These are phyloP conservation scores for Boechera divaricarpa DNA, from an alignment of 345 rosid species.

Conservation along the genomic window DNA sequence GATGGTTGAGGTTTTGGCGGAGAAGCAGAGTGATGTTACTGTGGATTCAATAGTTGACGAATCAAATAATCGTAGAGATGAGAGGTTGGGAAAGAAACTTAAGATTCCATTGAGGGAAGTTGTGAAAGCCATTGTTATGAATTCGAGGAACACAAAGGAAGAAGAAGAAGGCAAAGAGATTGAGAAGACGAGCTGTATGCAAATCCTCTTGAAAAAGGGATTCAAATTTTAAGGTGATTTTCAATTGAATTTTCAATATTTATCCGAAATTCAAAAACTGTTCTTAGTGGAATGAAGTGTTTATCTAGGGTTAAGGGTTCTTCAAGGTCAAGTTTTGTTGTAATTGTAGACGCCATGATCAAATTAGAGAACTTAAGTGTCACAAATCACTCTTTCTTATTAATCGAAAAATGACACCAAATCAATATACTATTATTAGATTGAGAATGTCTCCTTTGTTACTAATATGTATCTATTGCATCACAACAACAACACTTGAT, in stretches of 20 bases:
- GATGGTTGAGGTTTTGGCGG: background rate
- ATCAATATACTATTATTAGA: too few relatives aligned
- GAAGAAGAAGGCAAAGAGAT: slow-evolving; percentile 4
- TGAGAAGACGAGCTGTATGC: slow-evolving; percentile 32
- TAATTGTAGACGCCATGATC: slow-evolving; percentile 7
- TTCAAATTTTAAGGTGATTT: slow-evolving; percentile 30
- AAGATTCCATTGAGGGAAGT: slow-evolving; percentile 43
- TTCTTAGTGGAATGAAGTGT: background rate
- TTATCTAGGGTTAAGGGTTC: slow-evolving; percentile 14
- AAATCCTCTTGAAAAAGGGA: slow-evolving; percentile 28
- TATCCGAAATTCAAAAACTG: background rate
- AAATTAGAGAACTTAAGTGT: background rate
- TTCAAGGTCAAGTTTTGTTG: slow-evolving; percentile 13
- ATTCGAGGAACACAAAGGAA: slow-evolving; percentile 28
- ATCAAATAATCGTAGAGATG: background rate
- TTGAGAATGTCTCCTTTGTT: slow-evolving; percentile 17
- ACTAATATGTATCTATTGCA: slow-evolving; percentile 7
- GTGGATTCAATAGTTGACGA: background rate
- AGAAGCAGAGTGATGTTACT: background rate
- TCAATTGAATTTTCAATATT: background rate
- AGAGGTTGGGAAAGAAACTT: slow-evolving; percentile 21
- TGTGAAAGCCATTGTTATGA: slow-evolving; percentile 45
- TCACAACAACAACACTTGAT: slow-evolving; percentile 22
- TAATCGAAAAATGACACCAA: too few relatives aligned
- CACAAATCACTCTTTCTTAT: background rate